Evolutionary conservation across 2,329 filamentous ascomycete species (phyloP), one percentile per base, ranked within the genome.

Genomic region (Fusarium liriodendri): DNA sequence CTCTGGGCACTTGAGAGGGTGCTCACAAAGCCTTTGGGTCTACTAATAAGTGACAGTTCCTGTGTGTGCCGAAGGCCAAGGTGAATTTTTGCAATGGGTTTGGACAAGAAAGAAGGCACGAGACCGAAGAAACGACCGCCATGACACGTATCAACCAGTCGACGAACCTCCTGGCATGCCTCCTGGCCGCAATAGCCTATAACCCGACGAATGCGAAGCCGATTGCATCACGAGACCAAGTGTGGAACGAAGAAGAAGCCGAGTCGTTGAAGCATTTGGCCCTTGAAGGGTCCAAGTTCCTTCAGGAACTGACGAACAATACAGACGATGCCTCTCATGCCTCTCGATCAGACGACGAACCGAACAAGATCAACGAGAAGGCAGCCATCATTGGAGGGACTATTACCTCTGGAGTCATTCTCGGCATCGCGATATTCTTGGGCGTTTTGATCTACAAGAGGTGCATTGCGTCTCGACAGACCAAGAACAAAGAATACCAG

Each of bases 331-430:
- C 54, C 22, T 42, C 37, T 9, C 62, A 60, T 10, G 11, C 38
- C 18, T 38, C 67, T 13, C 59, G 62, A 22, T 37, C 47, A 11
- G 50, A 68, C 6, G 45, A 62, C 4, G n/a, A 52, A 11, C n/a
- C 40, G 10, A 47, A 16, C 22, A 64, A 40, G 14, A 52, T 59
- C 9, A 27, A 65, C n/a, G 25, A 67, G 10, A 73, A 62, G 29
- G 71, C 67, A 25, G 71, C 69, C 37, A 66, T 79, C 16, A 60
- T 77, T 16, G 76, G 76, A 5, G 76, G 76, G 2, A 72, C 70
- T 3, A 35, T 79, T 27, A 70, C 66, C 16, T 64, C 57, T 14
- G 74, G 71, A 8, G 63, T 78, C 18, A 29, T 77, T 13, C 59
- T 78, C 10, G 64, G 66, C 8, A 38, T 71, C 9, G 60, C 60